Evolutionary conservation across 78 protist species (phyloP).

Genomic region (Emiliania huxleyi): DNA sequence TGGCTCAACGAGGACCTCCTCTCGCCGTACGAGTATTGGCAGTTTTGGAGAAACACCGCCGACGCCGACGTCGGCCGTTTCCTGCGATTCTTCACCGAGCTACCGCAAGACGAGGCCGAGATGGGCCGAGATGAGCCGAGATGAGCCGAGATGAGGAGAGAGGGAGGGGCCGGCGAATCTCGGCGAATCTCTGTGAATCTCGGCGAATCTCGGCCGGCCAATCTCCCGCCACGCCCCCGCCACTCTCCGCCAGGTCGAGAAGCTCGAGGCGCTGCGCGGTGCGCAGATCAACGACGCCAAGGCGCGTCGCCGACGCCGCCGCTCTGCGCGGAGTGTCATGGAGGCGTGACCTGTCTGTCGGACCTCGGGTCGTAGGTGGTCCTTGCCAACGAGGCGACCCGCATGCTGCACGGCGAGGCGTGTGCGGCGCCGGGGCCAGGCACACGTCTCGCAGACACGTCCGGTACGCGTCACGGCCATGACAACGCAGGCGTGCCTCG

Average conservation of each 20-base stretch:
- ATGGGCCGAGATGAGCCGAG: no score
- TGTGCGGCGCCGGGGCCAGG: no score
- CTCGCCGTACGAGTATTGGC: conserved; percentile 42
- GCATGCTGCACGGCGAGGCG: conserved; percentile 36
- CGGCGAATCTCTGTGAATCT: no score
- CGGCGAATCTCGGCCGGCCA: no score
- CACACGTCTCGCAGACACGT: no score
- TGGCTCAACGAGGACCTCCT: conserved; percentile 37
- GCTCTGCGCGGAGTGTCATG: no score
- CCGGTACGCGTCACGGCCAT: no score
- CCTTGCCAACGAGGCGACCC: conserved; percentile 43
- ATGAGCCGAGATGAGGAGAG: not conserved
- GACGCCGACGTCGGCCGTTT: conserved; percentile 39
- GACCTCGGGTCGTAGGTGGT: no score
- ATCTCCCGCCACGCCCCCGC: no score
- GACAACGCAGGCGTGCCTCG: no score
- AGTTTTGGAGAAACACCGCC: not conserved
- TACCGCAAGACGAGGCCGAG: not conserved
- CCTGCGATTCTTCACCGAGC: conserved; percentile 32
- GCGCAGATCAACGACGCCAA: conserved; percentile 33
- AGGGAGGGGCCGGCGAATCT: not conserved
- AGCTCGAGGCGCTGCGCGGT: not conserved
- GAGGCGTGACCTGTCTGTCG: no score
- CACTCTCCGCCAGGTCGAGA: not conserved
- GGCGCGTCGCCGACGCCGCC: no score